These are phyloP conservation scores for Triticum monococcum DNA, from an alignment of 176 grass and related monocot genomes.

Conservation along the genomic window DNA sequence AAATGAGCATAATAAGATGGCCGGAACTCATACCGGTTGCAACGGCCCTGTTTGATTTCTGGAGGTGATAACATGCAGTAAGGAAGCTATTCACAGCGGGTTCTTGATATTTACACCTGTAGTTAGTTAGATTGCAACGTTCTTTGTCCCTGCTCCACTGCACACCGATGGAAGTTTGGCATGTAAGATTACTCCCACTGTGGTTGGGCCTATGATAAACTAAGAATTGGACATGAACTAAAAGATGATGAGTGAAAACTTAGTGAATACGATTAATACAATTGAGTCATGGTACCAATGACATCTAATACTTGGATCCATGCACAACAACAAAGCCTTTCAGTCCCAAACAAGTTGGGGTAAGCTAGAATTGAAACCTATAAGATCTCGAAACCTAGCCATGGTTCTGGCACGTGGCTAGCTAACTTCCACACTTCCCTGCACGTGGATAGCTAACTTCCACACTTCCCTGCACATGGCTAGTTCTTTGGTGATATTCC, in stretches of 20 bases:
- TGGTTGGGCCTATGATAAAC: not conserved
- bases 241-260: not conserved
- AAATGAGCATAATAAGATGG: not conserved
- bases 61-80: not conserved
- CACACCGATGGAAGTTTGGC: not conserved
- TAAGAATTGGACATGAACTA: not conserved
- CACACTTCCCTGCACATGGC: too few species aligned
- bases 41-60: not conserved
- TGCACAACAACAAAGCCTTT: too few species aligned
- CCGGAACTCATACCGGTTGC: not conserved
- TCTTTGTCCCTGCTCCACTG: conserved; percentile 42
- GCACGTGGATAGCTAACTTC: too few species aligned
- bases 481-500: too few species aligned
- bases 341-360: too few species aligned
- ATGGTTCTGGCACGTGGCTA: too few species aligned
- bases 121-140: conserved; percentile 32
- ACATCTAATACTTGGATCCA: not conserved
- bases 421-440: too few species aligned
- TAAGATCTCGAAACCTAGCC: too few species aligned
- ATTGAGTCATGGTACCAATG: not conserved
- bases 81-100: not conserved
- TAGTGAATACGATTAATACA: not conserved
- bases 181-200: conserved; percentile 5
- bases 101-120: not conserved
- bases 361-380: too few species aligned